Evolutionary conservation across 202 grass and related monocot species (phyloP).

Genomic region (Panicum virgatum): DNA sequence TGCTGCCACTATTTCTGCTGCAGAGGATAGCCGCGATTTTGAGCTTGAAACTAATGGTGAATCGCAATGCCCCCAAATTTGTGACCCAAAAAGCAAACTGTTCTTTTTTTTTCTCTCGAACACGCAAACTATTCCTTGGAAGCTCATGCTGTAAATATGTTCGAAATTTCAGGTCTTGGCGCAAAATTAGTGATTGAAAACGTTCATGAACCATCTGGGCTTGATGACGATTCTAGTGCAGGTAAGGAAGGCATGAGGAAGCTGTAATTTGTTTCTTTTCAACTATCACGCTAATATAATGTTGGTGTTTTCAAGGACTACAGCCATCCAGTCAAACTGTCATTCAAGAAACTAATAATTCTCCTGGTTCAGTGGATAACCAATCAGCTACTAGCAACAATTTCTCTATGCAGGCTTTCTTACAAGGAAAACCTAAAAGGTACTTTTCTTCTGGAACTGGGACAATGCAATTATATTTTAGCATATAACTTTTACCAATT

Average conservation of each 20-base stretch:
- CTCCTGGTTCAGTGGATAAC: constrained; percentile 35
- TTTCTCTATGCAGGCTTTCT: constrained; percentile 62
- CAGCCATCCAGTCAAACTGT: constrained; percentile 58
- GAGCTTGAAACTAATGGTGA: constrained; percentile 39
- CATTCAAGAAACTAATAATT: constrained; percentile 24
- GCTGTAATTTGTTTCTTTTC: constrained; percentile 22
- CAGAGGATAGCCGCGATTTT: constrained; percentile 25
- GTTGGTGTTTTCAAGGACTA: constrained; percentile 70
- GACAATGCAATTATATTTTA: constrained; percentile 13
- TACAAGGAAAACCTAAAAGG: constrained; percentile 78
- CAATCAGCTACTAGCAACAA: constrained; percentile 18
- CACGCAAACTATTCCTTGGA: background rate
- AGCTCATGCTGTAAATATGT: constrained; percentile 3
- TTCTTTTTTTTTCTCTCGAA: background rate
- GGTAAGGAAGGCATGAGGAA: constrained; percentile 53
- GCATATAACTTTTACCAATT: constrained; percentile 20
- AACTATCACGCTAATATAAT: constrained; percentile 54
- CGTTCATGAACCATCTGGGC: constrained; percentile 35
- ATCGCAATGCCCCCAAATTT: constrained; percentile 20
- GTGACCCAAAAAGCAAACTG: background rate
- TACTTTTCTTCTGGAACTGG: constrained; percentile 35
- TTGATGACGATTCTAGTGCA: constrained; percentile 46
- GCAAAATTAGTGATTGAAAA: constrained; percentile 30
- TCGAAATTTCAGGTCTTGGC: constrained; percentile 45
- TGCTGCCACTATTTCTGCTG: background rate